Conservation (phyloP, 192 early-diverging fungal species). For the Entomortierella beljakovae region DNA sequence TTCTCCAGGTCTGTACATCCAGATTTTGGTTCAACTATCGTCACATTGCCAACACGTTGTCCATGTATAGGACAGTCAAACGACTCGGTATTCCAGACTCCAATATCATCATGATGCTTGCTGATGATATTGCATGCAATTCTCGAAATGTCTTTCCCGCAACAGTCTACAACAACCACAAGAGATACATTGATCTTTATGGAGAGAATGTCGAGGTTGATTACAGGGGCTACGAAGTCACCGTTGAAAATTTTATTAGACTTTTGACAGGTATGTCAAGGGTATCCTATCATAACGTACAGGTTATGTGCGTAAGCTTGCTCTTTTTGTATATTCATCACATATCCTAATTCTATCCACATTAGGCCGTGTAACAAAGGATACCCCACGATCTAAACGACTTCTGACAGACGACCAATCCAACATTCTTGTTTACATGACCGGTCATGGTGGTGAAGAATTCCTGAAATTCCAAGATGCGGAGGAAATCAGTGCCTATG, state of each 20-base stretch:
- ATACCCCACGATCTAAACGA: constrained; percentile 94
- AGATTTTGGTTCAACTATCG: constrained; percentile 99
- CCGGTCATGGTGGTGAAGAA: constrained; percentile 98
- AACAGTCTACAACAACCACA: constrained; percentile 93
- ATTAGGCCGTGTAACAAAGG: constrained; percentile 81
- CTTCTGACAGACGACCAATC: constrained; percentile 95
- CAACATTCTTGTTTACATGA: constrained; percentile 98
- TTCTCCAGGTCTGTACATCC: constrained; percentile 88
- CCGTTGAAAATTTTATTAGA: constrained; percentile 98
- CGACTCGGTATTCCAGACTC: constrained; percentile 98
- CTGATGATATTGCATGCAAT: constrained; percentile 99
- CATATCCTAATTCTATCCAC: not conserved
- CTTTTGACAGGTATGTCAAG: constrained; percentile 87
- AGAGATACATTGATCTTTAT: constrained; percentile 86
- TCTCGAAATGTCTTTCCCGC: constrained; percentile 92
- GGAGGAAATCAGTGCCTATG: constrained; percentile 96
- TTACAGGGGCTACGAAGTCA: constrained; percentile 99
- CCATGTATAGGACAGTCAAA: constrained; percentile 99
- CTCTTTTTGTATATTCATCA: constrained; percentile 13
- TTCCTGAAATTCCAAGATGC: constrained; percentile 99
- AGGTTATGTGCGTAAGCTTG: too few relatives aligned
- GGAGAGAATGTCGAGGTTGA: constrained; percentile 98
- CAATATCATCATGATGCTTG: constrained; percentile 99
- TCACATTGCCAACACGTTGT: constrained; percentile 98
- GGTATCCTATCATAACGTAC: too few relatives aligned